Evolutionary conservation across 1,284 basidiomycete species (phyloP), one percentile per base, ranked within the genome.

Genomic region (Boletellus sp.): DNA sequence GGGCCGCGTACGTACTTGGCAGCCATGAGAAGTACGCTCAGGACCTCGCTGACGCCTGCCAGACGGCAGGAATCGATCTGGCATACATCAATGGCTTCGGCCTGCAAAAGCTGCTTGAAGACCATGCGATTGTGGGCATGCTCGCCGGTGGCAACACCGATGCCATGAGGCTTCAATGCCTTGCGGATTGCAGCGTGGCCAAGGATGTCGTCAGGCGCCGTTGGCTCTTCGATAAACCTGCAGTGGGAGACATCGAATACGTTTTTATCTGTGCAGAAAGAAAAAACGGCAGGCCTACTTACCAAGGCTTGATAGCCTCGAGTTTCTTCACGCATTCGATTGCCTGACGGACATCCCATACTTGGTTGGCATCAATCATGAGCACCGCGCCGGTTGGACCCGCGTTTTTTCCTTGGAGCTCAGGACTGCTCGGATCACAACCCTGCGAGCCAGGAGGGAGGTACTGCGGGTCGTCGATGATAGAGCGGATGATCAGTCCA

Each of bases 341-440:
- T 4, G 94, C 94, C 70, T 95, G 82, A 39, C 85, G 78, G 18
- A 97, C 95, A 62, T 97, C 93, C 93, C 93, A 97, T 19, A 97
- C 91, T 71, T 95, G 94, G 74, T 97, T 97, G 45, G 94, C 90
- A 69, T 97, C 94, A 58, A 97, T 91, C 94, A 97, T 97, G 55
- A 97, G 77, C 22, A 97, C 94, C 45, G 87, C 85, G 13, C 95
- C 94, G 0, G 93, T 93, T 3, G 93, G 92, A 11, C 94, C 93
- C 7, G 94, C 93, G 60, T 97, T 97, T 81, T 97, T 98, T 13
- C 87, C 90, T 49, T 74, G 76, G 35, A 89, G 69, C 24, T 74
- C 82, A 44, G 85, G 80, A 40, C 83, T 79, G 49, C 78, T 78
- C 7, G 83, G 86, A 68, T 91, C 83, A 44, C 83, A 78, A 30